Percentiles rank a stretch among this genome's conserved stretches.
These are phyloP conservation scores for Xylaria polymorpha DNA, from an alignment of 2,329 filamentous ascomycete species.

Conservation along the genomic window DNA sequence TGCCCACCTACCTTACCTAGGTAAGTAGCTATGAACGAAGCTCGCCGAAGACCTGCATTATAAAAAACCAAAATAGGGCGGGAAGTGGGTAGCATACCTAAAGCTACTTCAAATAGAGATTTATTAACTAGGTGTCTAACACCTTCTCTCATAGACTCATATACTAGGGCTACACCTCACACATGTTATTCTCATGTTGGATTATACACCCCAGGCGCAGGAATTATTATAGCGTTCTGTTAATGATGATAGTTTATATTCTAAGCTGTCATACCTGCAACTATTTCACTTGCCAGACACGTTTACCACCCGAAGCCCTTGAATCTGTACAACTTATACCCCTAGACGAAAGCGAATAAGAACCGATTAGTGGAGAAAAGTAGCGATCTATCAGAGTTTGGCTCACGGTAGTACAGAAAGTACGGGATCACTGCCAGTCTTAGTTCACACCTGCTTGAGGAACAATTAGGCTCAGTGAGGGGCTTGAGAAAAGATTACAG, in stretches of 20 bases:
- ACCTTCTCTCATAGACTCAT: background rate
- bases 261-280: background rate
- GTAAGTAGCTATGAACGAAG: background rate
- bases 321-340: background rate
- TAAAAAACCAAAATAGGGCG: background rate
- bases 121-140: background rate
- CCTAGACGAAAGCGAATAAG: background rate
- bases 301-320: background rate
- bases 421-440: background rate
- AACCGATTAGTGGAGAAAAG: background rate
- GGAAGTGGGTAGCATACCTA: too few species aligned
- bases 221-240: background rate
- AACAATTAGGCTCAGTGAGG: conserved; percentile 1
- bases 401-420: background rate
- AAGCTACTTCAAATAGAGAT: background rate
- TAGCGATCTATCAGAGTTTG: background rate
- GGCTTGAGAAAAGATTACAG: conserved; percentile 21
- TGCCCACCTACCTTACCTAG: background rate
- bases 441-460: background rate
- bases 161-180: background rate
- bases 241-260: background rate
- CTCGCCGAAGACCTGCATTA: background rate
- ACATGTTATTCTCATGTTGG: conserved; percentile 13
- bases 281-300: background rate
- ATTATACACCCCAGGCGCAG: background rate